A percentile compares a stretch with the other conserved stretches of the same genome.
These are phyloP conservation scores for Silene uniflora DNA, from an alignment of 148 eudicot genomes.

Conservation along the genomic window DNA sequence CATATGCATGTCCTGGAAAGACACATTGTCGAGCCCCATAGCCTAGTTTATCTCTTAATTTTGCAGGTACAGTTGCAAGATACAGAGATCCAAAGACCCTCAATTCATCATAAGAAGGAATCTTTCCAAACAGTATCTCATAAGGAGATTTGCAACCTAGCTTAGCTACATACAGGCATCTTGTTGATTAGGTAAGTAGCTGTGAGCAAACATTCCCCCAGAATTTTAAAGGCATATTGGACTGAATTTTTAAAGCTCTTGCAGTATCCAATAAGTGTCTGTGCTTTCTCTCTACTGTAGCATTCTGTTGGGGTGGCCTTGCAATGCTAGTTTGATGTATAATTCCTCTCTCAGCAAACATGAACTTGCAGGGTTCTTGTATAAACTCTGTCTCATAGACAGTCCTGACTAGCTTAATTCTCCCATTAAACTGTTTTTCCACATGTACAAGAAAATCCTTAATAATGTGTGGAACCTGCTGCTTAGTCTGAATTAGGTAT, in stretches of 20 bases:
- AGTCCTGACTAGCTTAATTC: not conserved
- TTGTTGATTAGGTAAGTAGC: not conserved
- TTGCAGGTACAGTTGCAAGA: not conserved
- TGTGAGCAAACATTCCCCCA: no score
- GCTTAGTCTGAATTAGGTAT: not conserved
- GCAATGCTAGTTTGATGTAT: not conserved
- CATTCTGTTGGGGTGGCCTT: not conserved
- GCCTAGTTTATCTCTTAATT: not conserved
- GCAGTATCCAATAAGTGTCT: no score
- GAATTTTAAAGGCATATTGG: no score
- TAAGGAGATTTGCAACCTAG: not conserved
- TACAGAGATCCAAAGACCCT: not conserved
- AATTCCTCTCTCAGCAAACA: not conserved
- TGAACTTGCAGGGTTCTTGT: not conserved
- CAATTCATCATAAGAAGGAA: not conserved
- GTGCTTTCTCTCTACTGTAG: not conserved
- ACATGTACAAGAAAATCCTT: not conserved
- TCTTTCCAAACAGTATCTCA: not conserved
- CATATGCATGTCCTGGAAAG: not conserved
- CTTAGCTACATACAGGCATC: not conserved
- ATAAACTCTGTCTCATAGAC: not conserved
- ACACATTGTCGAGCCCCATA: not conserved
- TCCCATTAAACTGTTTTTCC: not conserved
- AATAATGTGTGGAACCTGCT: not conserved
- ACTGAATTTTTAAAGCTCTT: no score